Conservation (phyloP, 352 stramenopile species). For the Globisporangium cylindrosporum region DNA sequence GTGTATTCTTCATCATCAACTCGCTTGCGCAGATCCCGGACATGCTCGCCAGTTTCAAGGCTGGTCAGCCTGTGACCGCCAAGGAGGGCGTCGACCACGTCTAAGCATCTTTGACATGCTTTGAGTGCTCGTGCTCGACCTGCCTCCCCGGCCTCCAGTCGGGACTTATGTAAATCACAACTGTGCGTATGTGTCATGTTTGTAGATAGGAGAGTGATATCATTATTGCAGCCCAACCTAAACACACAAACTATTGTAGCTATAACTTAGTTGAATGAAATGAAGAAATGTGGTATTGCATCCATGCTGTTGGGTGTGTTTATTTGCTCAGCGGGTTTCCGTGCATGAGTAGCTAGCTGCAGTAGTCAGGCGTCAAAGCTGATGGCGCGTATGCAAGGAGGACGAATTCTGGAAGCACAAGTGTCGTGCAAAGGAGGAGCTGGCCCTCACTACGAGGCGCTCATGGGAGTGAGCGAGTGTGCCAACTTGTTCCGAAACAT, state of each 20-base stretch:
- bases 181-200: neutral
- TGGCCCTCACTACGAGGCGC: too few species aligned
- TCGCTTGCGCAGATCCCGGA: constrained; percentile 54
- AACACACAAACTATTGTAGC: constrained; percentile 6
- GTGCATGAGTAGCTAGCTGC: too few species aligned
- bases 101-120: constrained; percentile 10
- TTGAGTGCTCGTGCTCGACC: neutral
- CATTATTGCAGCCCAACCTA: constrained; percentile 6
- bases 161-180: neutral
- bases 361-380: too few species aligned
- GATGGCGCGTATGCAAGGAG: too few species aligned
- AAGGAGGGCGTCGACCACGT: constrained; percentile 30
- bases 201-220: constrained; percentile 12
- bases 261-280: constrained; percentile 10
- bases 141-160: neutral
- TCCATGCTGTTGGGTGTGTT: neutral
- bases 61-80: constrained; percentile 14
- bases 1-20: constrained; percentile 79
- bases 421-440: too few species aligned
- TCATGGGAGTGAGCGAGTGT: too few species aligned
- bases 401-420: too few species aligned
- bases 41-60: constrained; percentile 45
- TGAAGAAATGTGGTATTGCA: neutral
- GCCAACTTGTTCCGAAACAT: too few species aligned
- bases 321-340: too few species aligned